Base-by-base conservation (phyloP, 805 yeast species). In the Isabelozyma gotoi region DNA sequence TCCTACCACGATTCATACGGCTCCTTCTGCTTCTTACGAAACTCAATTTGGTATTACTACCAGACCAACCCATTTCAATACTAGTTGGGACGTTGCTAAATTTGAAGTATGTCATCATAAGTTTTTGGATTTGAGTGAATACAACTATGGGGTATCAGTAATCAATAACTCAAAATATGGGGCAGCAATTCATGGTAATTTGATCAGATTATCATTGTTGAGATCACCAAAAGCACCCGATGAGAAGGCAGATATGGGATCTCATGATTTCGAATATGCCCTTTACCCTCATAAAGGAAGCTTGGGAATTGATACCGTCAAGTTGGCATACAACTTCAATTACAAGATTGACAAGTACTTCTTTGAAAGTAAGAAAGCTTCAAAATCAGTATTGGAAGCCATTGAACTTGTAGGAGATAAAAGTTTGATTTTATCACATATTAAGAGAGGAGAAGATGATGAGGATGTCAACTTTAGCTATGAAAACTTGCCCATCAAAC, bases 141-240 rank as follows among this genome's bases (percentile, higher is more conserved):
- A 73, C 62, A 80, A 78, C 48, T 91, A 88, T 57, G 99, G 99
- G 59, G 96, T 90, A 10, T 76, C 95, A 0, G 67, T 92, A 14
- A 60, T 92, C 56, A 92, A 91, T 62, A 84, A 89, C 65, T 78
- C 83, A 59, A 92, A 92, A 63, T 92, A 89, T 59, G 99, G 99
- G 7, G 95, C 89, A 52, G 77, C 96, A 1, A 84, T 91, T 15
- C 97, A 89, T 57, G 99, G 99, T n/a, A 89, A 89, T 53, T 65
- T 82, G 59, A 87, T 92, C 82, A 81, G 97, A 38, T 71, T 94
- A 39, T 88, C 96, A 1, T 69, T 94, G 48, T 68, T 92, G 56
- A 82, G 99, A 59, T 81, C 97, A 11, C 90, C 99, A 21, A 92
- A 94, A 65, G 87, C 89, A 16, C 99, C 99, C 0, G 99, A 92